These are phyloP conservation scores for Dalechampia spathulata DNA, from an alignment of 441 rosid species.

Conservation along the genomic window DNA sequence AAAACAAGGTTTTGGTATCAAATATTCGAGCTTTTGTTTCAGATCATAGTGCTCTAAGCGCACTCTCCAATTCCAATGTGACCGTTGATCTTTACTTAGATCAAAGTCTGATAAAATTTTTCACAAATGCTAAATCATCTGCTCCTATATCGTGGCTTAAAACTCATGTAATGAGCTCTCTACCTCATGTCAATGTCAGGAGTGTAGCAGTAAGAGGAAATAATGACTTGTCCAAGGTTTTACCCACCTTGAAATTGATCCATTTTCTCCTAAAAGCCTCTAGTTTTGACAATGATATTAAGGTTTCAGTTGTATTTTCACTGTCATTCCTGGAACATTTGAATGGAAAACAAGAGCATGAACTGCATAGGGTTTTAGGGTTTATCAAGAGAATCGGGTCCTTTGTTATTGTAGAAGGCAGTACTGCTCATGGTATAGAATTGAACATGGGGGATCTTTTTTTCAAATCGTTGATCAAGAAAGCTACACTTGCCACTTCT, in stretches of 20 bases:
- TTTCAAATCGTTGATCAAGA: constrained; percentile 19
- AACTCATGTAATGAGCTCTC: constrained; percentile 16
- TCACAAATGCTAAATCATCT: constrained; percentile 22
- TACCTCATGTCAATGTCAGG: constrained; percentile 23
- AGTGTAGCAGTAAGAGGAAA: constrained; percentile 24
- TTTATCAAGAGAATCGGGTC: constrained; percentile 26
- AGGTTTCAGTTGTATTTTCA: constrained; percentile 36
- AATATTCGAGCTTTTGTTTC: constrained; percentile 20
- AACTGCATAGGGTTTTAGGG: constrained; percentile 20
- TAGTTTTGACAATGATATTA: constrained; percentile 15
- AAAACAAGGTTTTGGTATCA: constrained; percentile 22
- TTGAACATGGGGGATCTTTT: constrained; percentile 20
- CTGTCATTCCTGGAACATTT: constrained; percentile 31
- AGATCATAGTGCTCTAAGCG: constrained; percentile 17
- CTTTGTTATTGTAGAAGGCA: constrained; percentile 26
- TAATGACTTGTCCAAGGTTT: constrained; percentile 24
- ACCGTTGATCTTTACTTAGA: constrained; percentile 31
- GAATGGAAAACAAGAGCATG: constrained; percentile 12
- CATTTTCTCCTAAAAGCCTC: constrained; percentile 18
- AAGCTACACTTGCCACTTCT: constrained; percentile 19
- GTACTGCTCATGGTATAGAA: constrained; percentile 12
- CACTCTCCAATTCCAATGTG: constrained; percentile 15
- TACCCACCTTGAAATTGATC: constrained; percentile 28
- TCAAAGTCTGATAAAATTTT: constrained; percentile 18
- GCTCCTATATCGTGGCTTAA: constrained; percentile 35